Evolutionary conservation across 345 rosid species (phyloP), one percentile per base, ranked within the genome.

Genomic region (Aegle marmelos): DNA sequence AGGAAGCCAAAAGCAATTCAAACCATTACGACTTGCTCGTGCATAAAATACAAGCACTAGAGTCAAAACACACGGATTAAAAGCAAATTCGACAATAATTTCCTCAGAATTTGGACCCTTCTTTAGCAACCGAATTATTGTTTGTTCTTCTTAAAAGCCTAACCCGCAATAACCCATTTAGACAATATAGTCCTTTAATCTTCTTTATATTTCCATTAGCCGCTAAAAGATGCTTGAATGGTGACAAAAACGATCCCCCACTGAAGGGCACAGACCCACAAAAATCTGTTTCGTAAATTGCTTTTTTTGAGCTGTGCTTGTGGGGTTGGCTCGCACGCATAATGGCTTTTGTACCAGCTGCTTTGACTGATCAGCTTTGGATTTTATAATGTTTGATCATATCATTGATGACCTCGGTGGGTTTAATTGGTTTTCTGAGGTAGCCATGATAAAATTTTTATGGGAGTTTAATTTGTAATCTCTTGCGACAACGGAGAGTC

Each of bases 101-200:
- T 73, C 75, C 58, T 69, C 68, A 54, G 72, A 62, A 72, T 34
- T 70, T 78, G 77, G 37, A 39, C 58, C 60, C 74, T 74, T 83
- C 74, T 80, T 80, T 80, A 25, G 71, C 72, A 65, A 74, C 78
- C 75, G 71, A 50, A 60, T 78, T n/a, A 39, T 78, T 67, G n/a
- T 41, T 76, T 61, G 61, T 77, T 27, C 62, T 73, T 70, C 83
- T 86, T 9, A 73, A 81, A 81, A 83, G 83, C 66, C 78, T 65
- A 80, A 65, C 50, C 50, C 17, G 1, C 50, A 45, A 45, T 45
- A 45, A 45, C 77, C 84, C 64, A 25, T 61, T 37, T 54, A 37
- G 54, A 39, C 75, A 81, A 48, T 5, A 2, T 1, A 24, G 68
- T 41, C 67, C 74, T 28, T 48, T 4, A 10, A 66, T 58, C 68